Evolutionary conservation across 2,329 filamentous ascomycete species (phyloP).

Genomic region (Ceratocystis variospora): DNA sequence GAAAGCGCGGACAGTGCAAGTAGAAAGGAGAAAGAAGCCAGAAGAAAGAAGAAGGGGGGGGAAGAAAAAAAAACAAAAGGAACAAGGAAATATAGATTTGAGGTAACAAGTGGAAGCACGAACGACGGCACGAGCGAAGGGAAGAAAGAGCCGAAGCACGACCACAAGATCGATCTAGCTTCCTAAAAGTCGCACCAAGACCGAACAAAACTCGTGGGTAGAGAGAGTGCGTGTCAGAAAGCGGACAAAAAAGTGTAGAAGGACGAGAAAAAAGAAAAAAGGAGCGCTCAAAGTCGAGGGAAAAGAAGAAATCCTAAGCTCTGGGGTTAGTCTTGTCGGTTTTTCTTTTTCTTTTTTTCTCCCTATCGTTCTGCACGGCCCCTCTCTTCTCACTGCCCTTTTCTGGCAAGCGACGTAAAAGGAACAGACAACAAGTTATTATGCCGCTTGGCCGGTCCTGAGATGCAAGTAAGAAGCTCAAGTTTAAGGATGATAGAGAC

Average conservation of each 20-base stretch:
- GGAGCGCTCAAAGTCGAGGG: background rate
- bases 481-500: no score
- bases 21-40: background rate
- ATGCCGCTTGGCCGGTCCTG: no score
- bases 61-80: background rate
- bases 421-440: background rate
- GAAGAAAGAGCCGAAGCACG: background rate
- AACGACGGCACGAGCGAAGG: background rate
- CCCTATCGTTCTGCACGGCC: background rate
- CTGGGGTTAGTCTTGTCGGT: background rate
- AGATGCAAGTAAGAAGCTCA: no score
- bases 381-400: background rate
- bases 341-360: background rate
- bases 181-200: no score
- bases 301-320: conserved; percentile 2
- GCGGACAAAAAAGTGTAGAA: no score
- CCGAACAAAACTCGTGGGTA: no score
- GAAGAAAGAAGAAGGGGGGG: background rate
- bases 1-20: no score
- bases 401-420: background rate
- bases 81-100: background rate
- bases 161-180: no score
- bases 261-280: background rate
- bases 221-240: no score
- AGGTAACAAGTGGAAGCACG: background rate